phyloP scores from a whole-genome alignment of 164 flowering plant genomes.

The Cinnamomum chago region DNA sequence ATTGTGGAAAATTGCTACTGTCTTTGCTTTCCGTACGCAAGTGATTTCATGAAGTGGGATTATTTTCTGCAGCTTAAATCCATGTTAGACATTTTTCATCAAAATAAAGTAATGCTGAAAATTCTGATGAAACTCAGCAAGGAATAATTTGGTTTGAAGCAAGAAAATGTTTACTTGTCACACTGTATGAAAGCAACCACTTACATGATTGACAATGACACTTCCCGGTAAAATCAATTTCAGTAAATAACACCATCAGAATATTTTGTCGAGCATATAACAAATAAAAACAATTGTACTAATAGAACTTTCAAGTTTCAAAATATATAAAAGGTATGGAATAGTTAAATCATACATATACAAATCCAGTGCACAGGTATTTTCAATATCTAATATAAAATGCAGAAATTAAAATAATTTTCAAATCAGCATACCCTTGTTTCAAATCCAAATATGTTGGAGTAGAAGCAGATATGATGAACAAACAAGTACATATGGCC shows the following conservation, averaged over 20 bases:
- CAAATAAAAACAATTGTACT: neutral
- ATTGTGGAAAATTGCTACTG: constrained; percentile 90
- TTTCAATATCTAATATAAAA: neutral
- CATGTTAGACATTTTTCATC: constrained; percentile 6
- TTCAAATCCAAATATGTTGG: constrained; percentile 97
- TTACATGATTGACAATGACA: neutral
- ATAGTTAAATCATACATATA: no score
- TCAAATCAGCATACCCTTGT: constrained; percentile 67
- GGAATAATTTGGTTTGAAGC: neutral
- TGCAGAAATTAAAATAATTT: neutral
- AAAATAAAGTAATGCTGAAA: neutral
- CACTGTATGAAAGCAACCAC: neutral
- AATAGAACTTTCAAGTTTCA: no score
- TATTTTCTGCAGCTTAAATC: constrained; percentile 50
- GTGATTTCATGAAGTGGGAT: constrained; percentile 76
- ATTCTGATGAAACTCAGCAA: neutral
- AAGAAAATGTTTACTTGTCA: neutral
- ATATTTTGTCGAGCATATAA: neutral
- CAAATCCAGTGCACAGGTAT: no score
- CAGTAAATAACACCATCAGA: neutral
- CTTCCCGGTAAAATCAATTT: neutral
- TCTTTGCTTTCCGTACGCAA: constrained; percentile 81
- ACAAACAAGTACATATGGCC: constrained; percentile 94
- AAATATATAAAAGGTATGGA: no score
- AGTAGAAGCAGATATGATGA: constrained; percentile 79